Evolutionary conservation across 257 asterid species (phyloP), one percentile per base, ranked within the genome.

Genomic region (Nicotiana sylvestris): DNA sequence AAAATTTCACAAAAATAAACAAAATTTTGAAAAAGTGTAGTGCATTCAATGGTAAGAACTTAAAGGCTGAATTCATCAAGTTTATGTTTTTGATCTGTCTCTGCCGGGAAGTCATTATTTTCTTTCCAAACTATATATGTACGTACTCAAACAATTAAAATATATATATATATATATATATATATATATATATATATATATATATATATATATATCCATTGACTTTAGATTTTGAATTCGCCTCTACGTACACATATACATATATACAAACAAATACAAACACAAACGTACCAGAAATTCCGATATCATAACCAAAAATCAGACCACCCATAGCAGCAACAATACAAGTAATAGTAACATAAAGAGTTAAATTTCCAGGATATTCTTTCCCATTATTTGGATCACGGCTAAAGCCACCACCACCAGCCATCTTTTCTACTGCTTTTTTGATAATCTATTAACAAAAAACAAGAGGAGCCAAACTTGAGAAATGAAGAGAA

Each of bases 251-350:
- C 3, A 17, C 0, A 12, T 4, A 51, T 51, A 21, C 32, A 3
- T n/a, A 60, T 7, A 57, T 5, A 6, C 6, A 35, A 6, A 77
- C 4, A n/a, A 0, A 57, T 5, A 6, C 6, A 35, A 6, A 77
- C 4, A n/a, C 0, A 5, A 17, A 56, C 67, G 15, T 85, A 93
- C 98, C 98, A 65, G 98, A 95, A 85, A 95, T 93, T 3, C 98
- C 98, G 0, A 94, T 90, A 80, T 94, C 97, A 35, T 94, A 94
- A 51, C 98, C 98, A 76, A 94, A 94, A 39, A 95, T 95, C 5
- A 95, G 90, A 9, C 98, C 98, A 6, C 98, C 98, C 98, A 92
- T 95, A 85, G 95, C 98, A 0, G 98, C 98, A 21, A 93, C 90
- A 74, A 95, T 87, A 77, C 97, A 95, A 27, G 97, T 92, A 6